Evolutionary conservation across 2,329 filamentous ascomycete genomes (phyloP).

Genomic region (Xylaria sp.): DNA sequence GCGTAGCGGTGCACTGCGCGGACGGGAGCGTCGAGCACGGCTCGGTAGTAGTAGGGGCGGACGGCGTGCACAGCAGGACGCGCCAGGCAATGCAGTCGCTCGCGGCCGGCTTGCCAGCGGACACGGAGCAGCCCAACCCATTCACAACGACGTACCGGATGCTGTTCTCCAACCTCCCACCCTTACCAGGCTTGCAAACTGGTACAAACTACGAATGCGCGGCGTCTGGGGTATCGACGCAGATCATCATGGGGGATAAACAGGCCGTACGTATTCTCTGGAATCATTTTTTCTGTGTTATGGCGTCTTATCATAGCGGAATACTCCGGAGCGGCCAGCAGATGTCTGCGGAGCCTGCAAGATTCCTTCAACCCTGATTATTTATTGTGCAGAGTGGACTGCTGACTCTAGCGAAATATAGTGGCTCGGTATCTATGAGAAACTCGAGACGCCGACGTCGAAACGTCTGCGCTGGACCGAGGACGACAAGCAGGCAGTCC

Average conservation of each 20-base stretch:
- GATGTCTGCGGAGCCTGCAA: too few relatives aligned
- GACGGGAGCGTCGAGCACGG: conserved; percentile 45
- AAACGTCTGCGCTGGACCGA: conserved; percentile 39
- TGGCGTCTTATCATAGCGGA: too few relatives aligned
- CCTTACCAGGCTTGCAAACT: conserved; percentile 11
- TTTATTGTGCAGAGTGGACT: too few relatives aligned
- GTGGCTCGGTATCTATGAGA: conserved; percentile 40
- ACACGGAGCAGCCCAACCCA: conserved; percentile 24
- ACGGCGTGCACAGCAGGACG: conserved; percentile 49
- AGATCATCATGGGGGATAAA: conserved; percentile 26
- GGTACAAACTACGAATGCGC: conserved; percentile 28
- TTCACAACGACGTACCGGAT: conserved; percentile 35
- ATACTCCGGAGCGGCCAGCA: too few relatives aligned
- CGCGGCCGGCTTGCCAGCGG: conserved; percentile 17
- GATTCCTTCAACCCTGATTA: too few relatives aligned
- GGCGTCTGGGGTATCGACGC: conserved; percentile 31
- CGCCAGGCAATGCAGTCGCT: conserved; percentile 42
- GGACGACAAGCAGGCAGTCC: conserved; percentile 37
- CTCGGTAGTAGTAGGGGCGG: conserved; percentile 49
- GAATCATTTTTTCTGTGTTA: too few relatives aligned
- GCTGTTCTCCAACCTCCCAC: conserved; percentile 28
- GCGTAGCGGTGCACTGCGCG: conserved; percentile 40
- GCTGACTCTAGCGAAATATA: too few relatives aligned
- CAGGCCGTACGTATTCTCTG: too few relatives aligned
- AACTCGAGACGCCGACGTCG: conserved; percentile 34